Conservation (phyloP, 2,329 filamentous ascomycete genomes). For the Delphinella strobiligena region DNA sequence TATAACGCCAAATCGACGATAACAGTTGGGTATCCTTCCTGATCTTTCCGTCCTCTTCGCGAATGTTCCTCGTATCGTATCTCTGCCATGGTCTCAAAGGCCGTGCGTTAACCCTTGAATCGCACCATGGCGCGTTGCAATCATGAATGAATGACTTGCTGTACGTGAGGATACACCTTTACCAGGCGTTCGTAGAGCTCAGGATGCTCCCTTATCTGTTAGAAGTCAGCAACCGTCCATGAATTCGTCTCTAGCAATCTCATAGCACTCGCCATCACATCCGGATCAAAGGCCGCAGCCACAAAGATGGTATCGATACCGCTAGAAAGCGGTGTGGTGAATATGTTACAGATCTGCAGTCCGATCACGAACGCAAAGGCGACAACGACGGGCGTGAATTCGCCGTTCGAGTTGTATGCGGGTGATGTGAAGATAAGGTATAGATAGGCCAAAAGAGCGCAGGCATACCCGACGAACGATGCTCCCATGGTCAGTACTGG, state of each 20-base stretch:
- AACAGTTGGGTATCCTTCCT: background rate
- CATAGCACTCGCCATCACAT: conserved; percentile 44
- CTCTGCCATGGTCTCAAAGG: background rate
- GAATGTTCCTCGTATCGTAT: background rate
- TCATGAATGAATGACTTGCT: conserved; percentile 27
- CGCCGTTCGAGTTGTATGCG: conserved; percentile 55
- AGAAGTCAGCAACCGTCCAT: conserved; percentile 9
- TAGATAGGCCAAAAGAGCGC: conserved; percentile 71
- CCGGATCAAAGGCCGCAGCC: conserved; percentile 52
- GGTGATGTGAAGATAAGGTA: conserved; percentile 76
- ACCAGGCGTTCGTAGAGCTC: conserved; percentile 74
- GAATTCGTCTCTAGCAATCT: conserved; percentile 52
- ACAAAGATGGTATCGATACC: conserved; percentile 93
- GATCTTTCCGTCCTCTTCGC: conserved; percentile 1
- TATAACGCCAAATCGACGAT: background rate
- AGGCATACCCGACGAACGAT: conserved; percentile 73
- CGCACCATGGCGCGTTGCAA: background rate
- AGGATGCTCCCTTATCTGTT: conserved; percentile 56
- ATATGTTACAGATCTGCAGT: conserved; percentile 77
- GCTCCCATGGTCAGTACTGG: conserved; percentile 43
- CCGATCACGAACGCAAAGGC: conserved; percentile 84
- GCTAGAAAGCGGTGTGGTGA: conserved; percentile 75
- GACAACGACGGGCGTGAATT: conserved; percentile 65
- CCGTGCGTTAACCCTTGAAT: background rate
- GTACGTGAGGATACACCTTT: conserved; percentile 69